Conservation (phyloP, 2,329 filamentous ascomycete species). For the Didymella exigua region DNA sequence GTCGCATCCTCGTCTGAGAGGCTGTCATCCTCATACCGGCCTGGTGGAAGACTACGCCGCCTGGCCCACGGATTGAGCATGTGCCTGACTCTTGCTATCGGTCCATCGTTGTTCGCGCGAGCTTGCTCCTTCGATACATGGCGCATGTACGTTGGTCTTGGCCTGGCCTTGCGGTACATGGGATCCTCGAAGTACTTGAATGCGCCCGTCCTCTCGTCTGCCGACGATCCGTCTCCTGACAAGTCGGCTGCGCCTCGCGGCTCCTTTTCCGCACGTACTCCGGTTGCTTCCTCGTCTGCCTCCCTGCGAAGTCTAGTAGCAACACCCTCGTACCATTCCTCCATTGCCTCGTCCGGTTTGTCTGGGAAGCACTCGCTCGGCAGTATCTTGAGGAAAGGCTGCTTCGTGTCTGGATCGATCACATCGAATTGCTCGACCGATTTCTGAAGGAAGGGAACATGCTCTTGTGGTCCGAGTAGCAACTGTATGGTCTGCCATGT, state of each 20-base stretch:
- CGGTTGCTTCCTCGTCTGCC: constrained; percentile 49
- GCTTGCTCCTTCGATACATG: constrained; percentile 44
- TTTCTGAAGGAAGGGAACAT: constrained; percentile 81
- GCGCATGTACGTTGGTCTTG: constrained; percentile 52
- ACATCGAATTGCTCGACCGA: constrained; percentile 80
- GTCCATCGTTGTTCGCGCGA: constrained; percentile 37
- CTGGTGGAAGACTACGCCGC: constrained; percentile 32
- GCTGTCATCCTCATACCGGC: constrained; percentile 37
- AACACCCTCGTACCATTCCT: constrained; percentile 83
- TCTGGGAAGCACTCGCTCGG: constrained; percentile 74
- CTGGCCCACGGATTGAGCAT: constrained; percentile 44
- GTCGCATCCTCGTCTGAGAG: constrained; percentile 39
- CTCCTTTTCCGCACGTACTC: constrained; percentile 32
- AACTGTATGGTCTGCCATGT: constrained; percentile 94
- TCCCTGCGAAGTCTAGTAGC: constrained; percentile 72
- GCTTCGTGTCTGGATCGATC: constrained; percentile 69
- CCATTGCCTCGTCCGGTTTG: constrained; percentile 77
- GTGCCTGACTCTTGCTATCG: constrained; percentile 41
- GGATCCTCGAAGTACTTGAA: constrained; percentile 58
- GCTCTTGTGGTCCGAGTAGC: constrained; percentile 83
- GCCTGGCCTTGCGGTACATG: constrained; percentile 54
- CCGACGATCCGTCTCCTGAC: constrained; percentile 45
- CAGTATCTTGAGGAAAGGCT: constrained; percentile 63
- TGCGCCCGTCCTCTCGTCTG: constrained; percentile 52
- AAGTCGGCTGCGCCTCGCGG: constrained; percentile 40